Conservation (phyloP, 192 early-diverging fungal genomes). For the Obelidium mucronatum region DNA sequence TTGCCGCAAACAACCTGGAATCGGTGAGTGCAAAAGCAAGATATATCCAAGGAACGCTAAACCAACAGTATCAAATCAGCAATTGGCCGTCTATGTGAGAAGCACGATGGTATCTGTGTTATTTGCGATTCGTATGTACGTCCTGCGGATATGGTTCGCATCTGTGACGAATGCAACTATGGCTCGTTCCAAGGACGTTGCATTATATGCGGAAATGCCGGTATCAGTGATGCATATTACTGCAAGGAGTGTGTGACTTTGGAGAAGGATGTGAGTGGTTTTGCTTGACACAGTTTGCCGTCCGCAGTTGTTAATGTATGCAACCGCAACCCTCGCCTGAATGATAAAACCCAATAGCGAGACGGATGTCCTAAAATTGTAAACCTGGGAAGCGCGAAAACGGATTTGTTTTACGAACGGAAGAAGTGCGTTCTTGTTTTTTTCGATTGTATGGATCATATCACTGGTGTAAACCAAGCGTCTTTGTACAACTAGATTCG, state of each 20-base stretch:
- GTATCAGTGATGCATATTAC: slow-evolving; percentile 94
- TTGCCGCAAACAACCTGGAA: slow-evolving; percentile 93
- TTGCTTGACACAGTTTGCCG: too few relatives aligned
- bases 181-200: slow-evolving; percentile 90
- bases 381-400: slow-evolving; percentile 92
- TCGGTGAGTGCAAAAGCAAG: slow-evolving; percentile 54
- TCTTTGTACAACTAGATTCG: slow-evolving; percentile 26
- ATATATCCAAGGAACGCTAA: background rate
- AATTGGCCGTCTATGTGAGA: slow-evolving; percentile 85
- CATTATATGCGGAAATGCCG: slow-evolving; percentile 87
- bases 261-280: slow-evolving; percentile 82
- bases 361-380: slow-evolving; percentile 98
- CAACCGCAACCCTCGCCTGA: too few relatives aligned
- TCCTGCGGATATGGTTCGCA: slow-evolving; percentile 86
- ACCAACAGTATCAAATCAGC: slow-evolving; percentile 52
- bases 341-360: slow-evolving; percentile 53
- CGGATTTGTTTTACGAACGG: slow-evolving; percentile 89
- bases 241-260: slow-evolving; percentile 89
- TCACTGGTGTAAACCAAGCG: background rate
- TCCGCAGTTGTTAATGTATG: too few relatives aligned
- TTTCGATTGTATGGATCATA: background rate
- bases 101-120: slow-evolving; percentile 91
- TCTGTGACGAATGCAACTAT: slow-evolving; percentile 98
- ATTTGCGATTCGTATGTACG: slow-evolving; percentile 96
- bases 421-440: slow-evolving; percentile 77